Conservation (phyloP, 148 eudicot genomes). For the Polygonum aviculare region DNA sequence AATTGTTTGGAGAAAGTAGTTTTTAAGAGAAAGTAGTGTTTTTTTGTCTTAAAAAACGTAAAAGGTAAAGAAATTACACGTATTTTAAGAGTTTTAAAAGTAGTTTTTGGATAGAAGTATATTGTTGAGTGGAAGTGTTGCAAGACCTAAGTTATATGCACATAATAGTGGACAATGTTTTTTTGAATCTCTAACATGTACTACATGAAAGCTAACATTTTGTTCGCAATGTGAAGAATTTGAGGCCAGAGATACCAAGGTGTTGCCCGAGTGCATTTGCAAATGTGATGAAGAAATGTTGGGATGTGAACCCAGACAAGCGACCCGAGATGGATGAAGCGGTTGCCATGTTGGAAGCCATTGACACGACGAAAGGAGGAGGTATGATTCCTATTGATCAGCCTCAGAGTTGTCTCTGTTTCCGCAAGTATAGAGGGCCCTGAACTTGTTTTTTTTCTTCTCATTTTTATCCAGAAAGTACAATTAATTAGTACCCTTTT, state of each 20-base stretch:
- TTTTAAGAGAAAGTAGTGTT: no score
- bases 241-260: constrained; percentile 94
- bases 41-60: no score
- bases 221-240: constrained; percentile 38
- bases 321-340: constrained; percentile 98
- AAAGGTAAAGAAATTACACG: no score
- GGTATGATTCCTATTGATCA: constrained; percentile 96
- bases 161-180: background rate
- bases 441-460: constrained; percentile 15
- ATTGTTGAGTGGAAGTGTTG: no score
- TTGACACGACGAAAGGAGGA: constrained; percentile 91
- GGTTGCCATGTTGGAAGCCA: constrained; percentile 76
- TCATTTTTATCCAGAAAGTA: constrained; percentile 1
- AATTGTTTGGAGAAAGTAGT: no score
- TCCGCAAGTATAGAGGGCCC: constrained; percentile 80
- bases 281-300: constrained; percentile 89
- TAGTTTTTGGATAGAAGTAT: no score
- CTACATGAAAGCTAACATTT: background rate
- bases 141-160: no score
- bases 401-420: constrained; percentile 76
- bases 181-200: background rate
- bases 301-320: constrained; percentile 96
- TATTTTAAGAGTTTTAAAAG: no score
- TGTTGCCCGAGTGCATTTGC: constrained; percentile 92
- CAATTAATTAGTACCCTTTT: background rate